phyloP scores from a whole-genome alignment of 1,284 basidiomycete genomes.

The Malassezia furfur region DNA sequence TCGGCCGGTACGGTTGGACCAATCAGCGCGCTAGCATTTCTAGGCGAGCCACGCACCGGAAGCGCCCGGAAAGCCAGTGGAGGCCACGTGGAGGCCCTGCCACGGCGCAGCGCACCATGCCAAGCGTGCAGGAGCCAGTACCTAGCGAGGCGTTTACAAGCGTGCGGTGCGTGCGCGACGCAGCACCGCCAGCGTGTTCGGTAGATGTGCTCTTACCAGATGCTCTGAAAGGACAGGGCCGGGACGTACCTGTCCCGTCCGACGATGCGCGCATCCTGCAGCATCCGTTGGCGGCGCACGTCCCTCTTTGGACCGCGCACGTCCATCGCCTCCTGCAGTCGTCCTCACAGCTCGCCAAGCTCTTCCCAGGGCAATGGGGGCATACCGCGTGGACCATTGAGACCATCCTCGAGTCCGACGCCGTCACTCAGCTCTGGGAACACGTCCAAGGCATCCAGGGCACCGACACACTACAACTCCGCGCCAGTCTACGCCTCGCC shows the following conservation, averaged over 20 bases:
- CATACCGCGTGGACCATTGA: background rate
- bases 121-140: background rate
- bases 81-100: slow-evolving; percentile 3
- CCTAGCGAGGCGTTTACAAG: slow-evolving; percentile 13
- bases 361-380: slow-evolving; percentile 8
- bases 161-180: slow-evolving; percentile 11
- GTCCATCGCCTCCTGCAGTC: slow-evolving; percentile 8
- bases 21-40: slow-evolving; percentile 15
- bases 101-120: background rate
- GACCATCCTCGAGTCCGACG: background rate
- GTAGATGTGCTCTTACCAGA: background rate
- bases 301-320: slow-evolving; percentile 13
- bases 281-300: slow-evolving; percentile 15
- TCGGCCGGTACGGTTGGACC: slow-evolving; percentile 9
- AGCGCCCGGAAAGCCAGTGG: slow-evolving; percentile 11
- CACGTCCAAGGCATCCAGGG: slow-evolving; percentile 2
- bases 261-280: background rate
- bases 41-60: slow-evolving; percentile 4
- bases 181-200: background rate
- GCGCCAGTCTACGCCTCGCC: slow-evolving; percentile 11
- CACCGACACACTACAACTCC: background rate
- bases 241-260: too few species aligned
- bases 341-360: background rate
- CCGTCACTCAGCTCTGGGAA: background rate
- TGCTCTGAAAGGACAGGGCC: background rate